phyloP scores from a whole-genome alignment of 1,139 yeast genomes.

The Suhomyces maxii region DNA sequence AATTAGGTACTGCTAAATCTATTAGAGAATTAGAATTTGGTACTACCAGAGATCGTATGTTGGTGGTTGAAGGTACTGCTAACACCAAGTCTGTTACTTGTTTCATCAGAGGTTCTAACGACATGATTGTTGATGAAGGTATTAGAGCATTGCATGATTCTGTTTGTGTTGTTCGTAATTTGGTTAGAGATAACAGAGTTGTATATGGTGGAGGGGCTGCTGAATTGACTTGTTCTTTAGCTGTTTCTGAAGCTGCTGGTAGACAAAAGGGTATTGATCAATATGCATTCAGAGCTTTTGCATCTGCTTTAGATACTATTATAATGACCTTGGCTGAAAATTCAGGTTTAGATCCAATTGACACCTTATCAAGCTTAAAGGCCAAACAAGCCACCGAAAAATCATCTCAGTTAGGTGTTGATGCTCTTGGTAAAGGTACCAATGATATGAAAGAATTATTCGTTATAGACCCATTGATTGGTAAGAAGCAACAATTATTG shows the following conservation, averaged over 20 bases:
- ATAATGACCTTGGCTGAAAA: conserved; percentile 97
- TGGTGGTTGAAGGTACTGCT: conserved; percentile 88
- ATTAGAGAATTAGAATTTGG: conserved; percentile 92
- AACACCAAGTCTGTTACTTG: conserved; percentile 91
- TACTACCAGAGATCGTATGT: conserved; percentile 94
- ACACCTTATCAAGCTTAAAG: conserved; percentile 79
- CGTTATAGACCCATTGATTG: conserved; percentile 95
- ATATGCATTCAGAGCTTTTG: conserved; percentile 94
- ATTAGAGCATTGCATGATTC: conserved; percentile 96
- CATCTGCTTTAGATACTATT: conserved; percentile 85
- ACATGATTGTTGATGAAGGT: conserved; percentile 97
- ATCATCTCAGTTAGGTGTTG: conserved; percentile 80
- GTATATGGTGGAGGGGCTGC: conserved; percentile 99
- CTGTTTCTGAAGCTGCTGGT: conserved; percentile 91
- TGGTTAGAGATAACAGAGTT: conserved; percentile 86
- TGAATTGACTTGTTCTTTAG: conserved; percentile 88
- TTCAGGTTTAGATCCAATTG: conserved; percentile 93
- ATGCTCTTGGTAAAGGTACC: conserved; percentile 85
- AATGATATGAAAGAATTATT: conserved; percentile 91
- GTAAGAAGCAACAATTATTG: conserved; percentile 92
- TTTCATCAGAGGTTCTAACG: conserved; percentile 91
- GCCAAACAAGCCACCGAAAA: conserved; percentile 79
- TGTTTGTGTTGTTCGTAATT: conserved; percentile 93
- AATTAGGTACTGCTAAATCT: conserved; percentile 84
- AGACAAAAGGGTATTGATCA: conserved; percentile 93